Evolutionary conservation across 805 yeast genomes (phyloP).

Genomic region (Saccharomycopsis sp.): DNA sequence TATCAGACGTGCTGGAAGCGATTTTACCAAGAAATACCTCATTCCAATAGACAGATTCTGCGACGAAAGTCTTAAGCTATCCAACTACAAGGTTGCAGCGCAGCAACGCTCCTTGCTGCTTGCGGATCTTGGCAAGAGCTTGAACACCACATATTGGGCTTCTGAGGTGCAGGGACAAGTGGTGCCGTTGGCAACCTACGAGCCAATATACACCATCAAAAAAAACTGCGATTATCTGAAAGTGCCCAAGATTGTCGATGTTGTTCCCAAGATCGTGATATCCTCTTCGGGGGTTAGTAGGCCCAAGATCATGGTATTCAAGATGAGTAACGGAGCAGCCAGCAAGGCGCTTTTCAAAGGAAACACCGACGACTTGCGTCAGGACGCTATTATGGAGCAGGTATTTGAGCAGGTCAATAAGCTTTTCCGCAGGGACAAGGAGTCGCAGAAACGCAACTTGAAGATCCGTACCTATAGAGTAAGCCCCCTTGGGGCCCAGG

Average conservation of each 20-base stretch:
- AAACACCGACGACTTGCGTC: slow-evolving; percentile 86
- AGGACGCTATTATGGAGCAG: slow-evolving; percentile 97
- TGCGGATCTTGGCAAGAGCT: slow-evolving; percentile 26
- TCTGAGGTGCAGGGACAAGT: slow-evolving; percentile 28
- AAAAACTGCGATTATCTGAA: slow-evolving; percentile 36
- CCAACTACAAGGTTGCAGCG: slow-evolving; percentile 36
- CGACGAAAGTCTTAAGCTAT: slow-evolving; percentile 42
- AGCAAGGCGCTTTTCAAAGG: slow-evolving; percentile 69
- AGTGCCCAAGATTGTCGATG: slow-evolving; percentile 40
- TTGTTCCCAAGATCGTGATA: slow-evolving; percentile 44
- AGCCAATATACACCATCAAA: slow-evolving; percentile 31
- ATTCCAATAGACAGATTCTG: slow-evolving; percentile 45
- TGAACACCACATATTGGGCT: slow-evolving; percentile 19
- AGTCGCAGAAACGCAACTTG: slow-evolving; percentile 50
- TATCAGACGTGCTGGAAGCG: slow-evolving; percentile 19
- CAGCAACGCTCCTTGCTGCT: not conserved
- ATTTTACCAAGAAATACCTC: slow-evolving; percentile 30
- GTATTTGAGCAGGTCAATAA: slow-evolving; percentile 82
- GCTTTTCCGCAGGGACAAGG: slow-evolving; percentile 49
- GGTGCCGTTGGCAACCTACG: slow-evolving; percentile 64
- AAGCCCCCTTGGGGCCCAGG: slow-evolving; percentile 77
- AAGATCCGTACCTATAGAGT: slow-evolving; percentile 80
- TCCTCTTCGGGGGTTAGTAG: slow-evolving; percentile 80
- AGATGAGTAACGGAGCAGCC: slow-evolving; percentile 48
- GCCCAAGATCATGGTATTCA: slow-evolving; percentile 69